These are phyloP conservation scores for Phytophthora podocarpi DNA, from an alignment of 352 stramenopile species.

Conservation along the genomic window DNA sequence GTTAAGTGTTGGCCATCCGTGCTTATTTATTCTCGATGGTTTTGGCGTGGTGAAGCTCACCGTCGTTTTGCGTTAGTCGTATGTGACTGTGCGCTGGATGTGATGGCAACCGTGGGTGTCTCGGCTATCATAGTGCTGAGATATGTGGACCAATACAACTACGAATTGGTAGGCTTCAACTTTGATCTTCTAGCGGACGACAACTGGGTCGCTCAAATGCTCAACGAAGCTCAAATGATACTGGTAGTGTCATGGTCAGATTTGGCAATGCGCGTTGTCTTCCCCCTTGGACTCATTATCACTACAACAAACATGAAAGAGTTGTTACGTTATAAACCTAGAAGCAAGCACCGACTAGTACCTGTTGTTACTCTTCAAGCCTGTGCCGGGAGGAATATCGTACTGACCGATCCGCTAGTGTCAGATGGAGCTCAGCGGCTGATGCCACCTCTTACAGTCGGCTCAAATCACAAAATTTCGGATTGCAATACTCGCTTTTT, in stretches of 20 bases:
- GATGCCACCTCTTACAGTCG: no score
- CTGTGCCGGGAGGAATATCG: neutral
- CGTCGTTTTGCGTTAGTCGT: conserved; percentile 24
- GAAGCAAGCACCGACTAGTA: neutral
- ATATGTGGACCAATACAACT: conserved; percentile 20
- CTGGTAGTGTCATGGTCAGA: conserved; percentile 35
- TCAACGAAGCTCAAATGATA: conserved; percentile 33
- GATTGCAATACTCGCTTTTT: no score
- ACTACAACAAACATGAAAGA: conserved; percentile 25
- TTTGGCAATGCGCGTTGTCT: conserved; percentile 17
- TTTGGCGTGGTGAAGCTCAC: conserved; percentile 11
- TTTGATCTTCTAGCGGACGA: conserved; percentile 11
- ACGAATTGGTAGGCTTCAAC: neutral
- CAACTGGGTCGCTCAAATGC: conserved; percentile 15
- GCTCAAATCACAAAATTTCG: no score
- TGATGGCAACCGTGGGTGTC: conserved; percentile 30
- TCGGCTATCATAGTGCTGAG: conserved; percentile 9
- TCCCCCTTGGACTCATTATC: conserved; percentile 23
- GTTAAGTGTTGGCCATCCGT: conserved; percentile 33
- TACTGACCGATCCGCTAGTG: neutral
- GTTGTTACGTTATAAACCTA: conserved; percentile 1
- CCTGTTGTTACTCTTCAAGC: neutral
- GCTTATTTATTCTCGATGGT: conserved; percentile 24
- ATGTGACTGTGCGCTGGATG: conserved; percentile 26
- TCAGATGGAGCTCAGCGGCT: neutral